A percentile compares a stretch with the other conserved stretches of the same genome.
Evolutionary conservation across 2,329 filamentous ascomycete species (phyloP).

Genomic region (Colletotrichum plurivorum): DNA sequence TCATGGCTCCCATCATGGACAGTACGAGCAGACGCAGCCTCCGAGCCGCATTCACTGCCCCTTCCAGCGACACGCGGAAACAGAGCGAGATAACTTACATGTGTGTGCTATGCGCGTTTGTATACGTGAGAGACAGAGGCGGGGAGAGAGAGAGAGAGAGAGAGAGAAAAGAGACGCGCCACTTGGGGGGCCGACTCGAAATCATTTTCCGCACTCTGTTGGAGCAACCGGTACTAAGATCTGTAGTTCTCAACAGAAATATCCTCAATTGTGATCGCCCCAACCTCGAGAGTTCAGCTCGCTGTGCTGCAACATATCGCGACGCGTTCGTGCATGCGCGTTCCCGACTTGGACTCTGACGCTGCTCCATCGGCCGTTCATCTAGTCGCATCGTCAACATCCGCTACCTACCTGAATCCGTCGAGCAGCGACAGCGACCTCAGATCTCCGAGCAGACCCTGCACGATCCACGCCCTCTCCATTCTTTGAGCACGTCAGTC

Average conservation of each 20-base stretch:
- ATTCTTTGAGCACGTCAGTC: not conserved
- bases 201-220: not conserved
- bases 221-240: constrained; percentile 24
- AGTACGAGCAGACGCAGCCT: constrained; percentile 10
- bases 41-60: not conserved
- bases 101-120: too few species aligned
- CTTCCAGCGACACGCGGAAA: not conserved
- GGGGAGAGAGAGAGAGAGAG: not conserved
- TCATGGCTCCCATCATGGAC: not conserved
- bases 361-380: not conserved
- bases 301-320: constrained; percentile 23
- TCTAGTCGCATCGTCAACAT: too few species aligned
- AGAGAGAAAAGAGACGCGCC: not conserved
- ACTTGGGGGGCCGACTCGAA: not conserved
- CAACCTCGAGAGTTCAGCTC: constrained; percentile 22
- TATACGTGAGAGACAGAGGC: not conserved
- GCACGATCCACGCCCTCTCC: too few species aligned
- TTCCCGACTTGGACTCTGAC: constrained; percentile 10
- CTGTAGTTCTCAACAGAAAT: constrained; percentile 27
- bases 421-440: too few species aligned
- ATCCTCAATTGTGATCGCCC: constrained; percentile 24
- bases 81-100: not conserved
- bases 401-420: too few species aligned
- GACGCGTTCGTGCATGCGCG: constrained; percentile 34
- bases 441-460: too few species aligned